A percentile compares a stretch with the other conserved stretches of the same genome.
These are phyloP conservation scores for Solanum hybrid DNA, from an alignment of 305 asterid genomes.

Conservation along the genomic window DNA sequence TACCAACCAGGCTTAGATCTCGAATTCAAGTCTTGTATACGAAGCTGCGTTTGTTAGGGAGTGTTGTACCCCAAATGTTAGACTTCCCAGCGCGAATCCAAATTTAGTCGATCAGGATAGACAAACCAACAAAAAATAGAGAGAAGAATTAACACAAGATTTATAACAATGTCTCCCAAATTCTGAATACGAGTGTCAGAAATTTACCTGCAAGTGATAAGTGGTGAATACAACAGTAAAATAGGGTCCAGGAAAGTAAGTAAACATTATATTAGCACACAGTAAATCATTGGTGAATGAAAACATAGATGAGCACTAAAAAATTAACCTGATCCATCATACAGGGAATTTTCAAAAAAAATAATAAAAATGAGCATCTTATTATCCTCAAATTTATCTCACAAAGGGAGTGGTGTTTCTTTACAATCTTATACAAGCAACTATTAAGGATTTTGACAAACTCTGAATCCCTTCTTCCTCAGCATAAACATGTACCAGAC, in stretches of 20 bases:
- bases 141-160: background rate
- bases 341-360: background rate
- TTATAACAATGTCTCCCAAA: background rate
- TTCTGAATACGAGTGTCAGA: background rate
- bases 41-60: background rate
- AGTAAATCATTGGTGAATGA: background rate
- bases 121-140: background rate
- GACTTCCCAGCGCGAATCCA: background rate
- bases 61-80: background rate
- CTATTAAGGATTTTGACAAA: background rate
- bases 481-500: background rate
- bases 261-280: background rate
- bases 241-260: background rate
- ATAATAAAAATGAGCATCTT: background rate
- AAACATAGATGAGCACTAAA: background rate
- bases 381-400: background rate
- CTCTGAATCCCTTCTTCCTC: background rate
- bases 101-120: background rate
- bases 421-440: background rate
- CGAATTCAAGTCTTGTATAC: background rate
- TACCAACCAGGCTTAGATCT: background rate
- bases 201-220: background rate
- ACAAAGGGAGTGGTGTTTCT: background rate
- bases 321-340: background rate
- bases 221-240: background rate